Evolutionary conservation across 805 yeast species (phyloP).

Genomic region (Ogataea glucozyma): DNA sequence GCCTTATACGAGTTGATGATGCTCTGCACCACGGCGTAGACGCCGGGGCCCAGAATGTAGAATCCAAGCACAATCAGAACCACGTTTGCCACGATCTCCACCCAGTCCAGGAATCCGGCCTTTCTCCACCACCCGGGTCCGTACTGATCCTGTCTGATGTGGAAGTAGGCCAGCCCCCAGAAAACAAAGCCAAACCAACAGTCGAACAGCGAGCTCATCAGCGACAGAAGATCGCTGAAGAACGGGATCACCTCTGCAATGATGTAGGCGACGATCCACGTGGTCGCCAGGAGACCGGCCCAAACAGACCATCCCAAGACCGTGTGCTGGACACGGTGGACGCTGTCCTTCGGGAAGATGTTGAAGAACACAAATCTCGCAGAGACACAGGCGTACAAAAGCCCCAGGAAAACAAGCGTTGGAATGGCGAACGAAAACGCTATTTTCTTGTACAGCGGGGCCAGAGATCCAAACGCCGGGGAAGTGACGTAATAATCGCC

Average conservation of each 20-base stretch:
- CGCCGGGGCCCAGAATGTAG: conserved; percentile 60
- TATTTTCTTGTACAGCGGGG: conserved; percentile 47
- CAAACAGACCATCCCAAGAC: conserved; percentile 54
- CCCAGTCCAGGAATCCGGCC: conserved; percentile 27
- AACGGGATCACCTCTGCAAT: conserved; percentile 68
- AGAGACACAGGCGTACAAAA: conserved; percentile 55
- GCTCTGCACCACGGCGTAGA: conserved; percentile 55
- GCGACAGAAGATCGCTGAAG: conserved; percentile 54
- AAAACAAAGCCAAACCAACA: conserved; percentile 68
- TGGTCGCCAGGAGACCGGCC: conserved; percentile 42
- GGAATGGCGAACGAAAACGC: conserved; percentile 65
- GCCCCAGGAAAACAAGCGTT: conserved; percentile 56
- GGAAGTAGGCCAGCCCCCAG: conserved; percentile 60
- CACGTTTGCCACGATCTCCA: conserved; percentile 22
- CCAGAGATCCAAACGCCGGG: conserved; percentile 59
- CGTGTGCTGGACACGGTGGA: conserved; percentile 50
- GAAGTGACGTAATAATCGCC: conserved; percentile 56
- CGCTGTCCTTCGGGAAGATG: conserved; percentile 43
- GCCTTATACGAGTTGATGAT: conserved; percentile 52
- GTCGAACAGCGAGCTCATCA: conserved; percentile 63
- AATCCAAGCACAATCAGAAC: conserved; percentile 47
- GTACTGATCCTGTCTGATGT: conserved; percentile 39
- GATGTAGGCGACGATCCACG: conserved; percentile 57
- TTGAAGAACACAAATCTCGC: conserved; percentile 52
- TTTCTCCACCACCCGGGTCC: conserved; percentile 30